Evolutionary conservation across 2,329 filamentous ascomycete genomes (phyloP), one percentile per base, ranked within the genome.

Genomic region (Teratosphaeria zuluensis): DNA sequence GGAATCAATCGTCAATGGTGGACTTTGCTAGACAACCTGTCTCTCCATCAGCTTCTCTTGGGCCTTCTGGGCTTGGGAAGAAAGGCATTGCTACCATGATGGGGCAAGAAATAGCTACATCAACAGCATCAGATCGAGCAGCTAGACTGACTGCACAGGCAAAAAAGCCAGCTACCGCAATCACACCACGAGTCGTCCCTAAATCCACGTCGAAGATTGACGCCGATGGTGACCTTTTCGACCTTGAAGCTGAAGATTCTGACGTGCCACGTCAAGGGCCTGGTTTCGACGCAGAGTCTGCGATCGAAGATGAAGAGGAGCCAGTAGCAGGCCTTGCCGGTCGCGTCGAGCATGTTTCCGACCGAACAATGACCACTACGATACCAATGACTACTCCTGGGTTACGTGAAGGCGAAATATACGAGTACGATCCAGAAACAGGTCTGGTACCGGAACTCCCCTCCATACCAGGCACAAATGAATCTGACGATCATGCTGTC

Each of bases 171-270:
- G 53, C 53, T 46, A 24, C 16, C 52, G n/a, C 52, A 8, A 35
- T 35, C 9, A 16, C 35, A 38, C 24, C 57, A 38, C n/a, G n/a
- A 4, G 35, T n/a, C 5, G 46, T 33, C 21, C 14, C 35, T 16
- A 54, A 32, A 14, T 51, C 56, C 6, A 19, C 56, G 14, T 24
- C 57, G 24, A 62, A 53, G 46, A 59, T 64, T 16, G 63, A 66
- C 48, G 61, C 67, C 5, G 68, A 69, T 58, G 66, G 68, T 21
- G 68, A 70, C 55, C 61, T 70, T 24, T 70, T 70, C 54, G 68
- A 66, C 52, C 60, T 70, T n/a, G 65, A 68, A 16, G 52, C 32
- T 16, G 65, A 66, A 8, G 61, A 63, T 3, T 33, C 53, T 19
- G 61, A 61, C 51, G 14, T 14, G 16, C 56, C 33, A 11, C n/a